These are phyloP conservation scores for Halophytophthora batemanensis DNA, from an alignment of 352 stramenopile genomes.

Conservation along the genomic window DNA sequence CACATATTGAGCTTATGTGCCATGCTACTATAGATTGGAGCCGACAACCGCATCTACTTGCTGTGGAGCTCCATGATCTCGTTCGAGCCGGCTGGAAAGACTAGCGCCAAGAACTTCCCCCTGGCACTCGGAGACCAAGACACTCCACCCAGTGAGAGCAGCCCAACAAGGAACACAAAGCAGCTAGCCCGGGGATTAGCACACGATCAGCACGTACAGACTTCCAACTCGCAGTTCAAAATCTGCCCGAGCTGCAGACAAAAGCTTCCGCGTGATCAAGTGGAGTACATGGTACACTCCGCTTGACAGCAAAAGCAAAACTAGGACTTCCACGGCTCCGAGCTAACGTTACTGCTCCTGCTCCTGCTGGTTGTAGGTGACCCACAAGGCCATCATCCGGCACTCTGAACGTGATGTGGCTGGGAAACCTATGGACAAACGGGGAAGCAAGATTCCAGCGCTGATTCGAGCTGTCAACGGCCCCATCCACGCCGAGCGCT, in stretches of 20 bases:
- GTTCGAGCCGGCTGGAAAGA: conserved; percentile 41
- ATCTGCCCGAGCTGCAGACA: conserved; percentile 38
- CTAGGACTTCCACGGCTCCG: neutral
- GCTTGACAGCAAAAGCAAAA: neutral
- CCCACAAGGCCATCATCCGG: conserved; percentile 41
- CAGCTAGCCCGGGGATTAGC: neutral
- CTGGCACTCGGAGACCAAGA: conserved; percentile 32
- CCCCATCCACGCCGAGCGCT: conserved; percentile 30
- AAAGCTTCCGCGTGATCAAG: conserved; percentile 32
- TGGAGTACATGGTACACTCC: conserved; percentile 39
- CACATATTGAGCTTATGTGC: conserved; percentile 6
- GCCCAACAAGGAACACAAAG: conserved; percentile 1
- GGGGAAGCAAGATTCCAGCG: conserved; percentile 19
- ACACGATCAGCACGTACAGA: conserved; percentile 16
- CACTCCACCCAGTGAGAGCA: neutral
- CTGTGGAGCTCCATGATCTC: conserved; percentile 68
- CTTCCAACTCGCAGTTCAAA: conserved; percentile 31
- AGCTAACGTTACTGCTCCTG: neutral
- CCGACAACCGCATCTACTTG: conserved; percentile 64
- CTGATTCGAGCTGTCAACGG: conserved; percentile 32
- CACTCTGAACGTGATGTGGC: conserved; percentile 24
- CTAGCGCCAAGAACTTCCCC: conserved; percentile 42
- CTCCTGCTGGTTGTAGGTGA: conserved; percentile 19
- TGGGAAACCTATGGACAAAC: conserved; percentile 10
- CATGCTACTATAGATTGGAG: conserved; percentile 33